These are phyloP conservation scores for Styphnolobium japonicum DNA, from an alignment of 306 rosid species.

Conservation along the genomic window DNA sequence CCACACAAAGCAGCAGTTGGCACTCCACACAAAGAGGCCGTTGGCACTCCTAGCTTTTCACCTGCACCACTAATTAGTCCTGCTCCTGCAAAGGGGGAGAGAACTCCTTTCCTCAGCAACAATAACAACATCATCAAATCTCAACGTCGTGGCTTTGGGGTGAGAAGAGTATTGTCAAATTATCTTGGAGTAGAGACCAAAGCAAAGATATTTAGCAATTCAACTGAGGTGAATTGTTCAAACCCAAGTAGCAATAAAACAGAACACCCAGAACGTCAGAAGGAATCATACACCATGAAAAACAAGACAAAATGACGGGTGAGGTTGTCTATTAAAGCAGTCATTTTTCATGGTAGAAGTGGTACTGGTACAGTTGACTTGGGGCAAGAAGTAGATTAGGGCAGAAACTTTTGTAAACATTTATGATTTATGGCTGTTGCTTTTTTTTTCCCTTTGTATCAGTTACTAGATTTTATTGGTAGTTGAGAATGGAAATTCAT, in stretches of 20 bases:
- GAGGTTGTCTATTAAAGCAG: neutral
- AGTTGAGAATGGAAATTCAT: slow-evolving; percentile 2
- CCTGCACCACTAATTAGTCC: slow-evolving; percentile 69
- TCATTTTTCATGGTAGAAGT: neutral
- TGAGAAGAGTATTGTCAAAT: slow-evolving; percentile 74
- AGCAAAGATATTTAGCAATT: slow-evolving; percentile 47
- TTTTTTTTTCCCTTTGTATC: neutral
- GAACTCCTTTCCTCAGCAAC: slow-evolving; percentile 59
- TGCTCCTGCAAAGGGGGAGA: slow-evolving; percentile 68
- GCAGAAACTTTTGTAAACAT: neutral
- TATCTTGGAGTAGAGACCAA: slow-evolving; percentile 85
- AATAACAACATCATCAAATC: slow-evolving; percentile 40
- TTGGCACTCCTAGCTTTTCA: slow-evolving; percentile 45
- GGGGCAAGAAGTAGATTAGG: neutral
- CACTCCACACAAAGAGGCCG: slow-evolving; percentile 23
- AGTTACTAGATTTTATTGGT: slow-evolving; percentile 8
- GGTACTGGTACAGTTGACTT: neutral
- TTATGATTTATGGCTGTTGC: neutral
- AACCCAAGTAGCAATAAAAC: slow-evolving; percentile 10
- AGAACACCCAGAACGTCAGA: slow-evolving; percentile 13
- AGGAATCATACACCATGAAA: slow-evolving; percentile 15
- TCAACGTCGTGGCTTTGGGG: slow-evolving; percentile 75
- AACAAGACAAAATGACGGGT: slow-evolving; percentile 19
- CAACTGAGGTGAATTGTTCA: slow-evolving; percentile 38
- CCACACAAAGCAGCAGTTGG: too few relatives aligned